phyloP scores from a whole-genome alignment of 2,329 filamentous ascomycete species.

The Aspergillus fijiensis region DNA sequence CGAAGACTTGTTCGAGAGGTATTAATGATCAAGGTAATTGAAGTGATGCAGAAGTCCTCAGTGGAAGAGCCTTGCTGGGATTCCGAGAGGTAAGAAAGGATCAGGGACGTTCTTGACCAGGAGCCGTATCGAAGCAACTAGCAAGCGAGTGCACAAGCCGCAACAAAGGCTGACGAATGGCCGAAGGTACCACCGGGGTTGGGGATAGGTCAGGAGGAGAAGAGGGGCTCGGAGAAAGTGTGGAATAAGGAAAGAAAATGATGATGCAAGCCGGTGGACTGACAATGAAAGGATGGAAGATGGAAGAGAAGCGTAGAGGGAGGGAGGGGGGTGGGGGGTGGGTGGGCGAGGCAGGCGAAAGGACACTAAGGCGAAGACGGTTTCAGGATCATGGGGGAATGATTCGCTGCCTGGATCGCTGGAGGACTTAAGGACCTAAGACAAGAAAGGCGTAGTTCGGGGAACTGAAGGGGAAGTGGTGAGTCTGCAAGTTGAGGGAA shows the following conservation, averaged over 20 bases:
- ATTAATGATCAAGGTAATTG: neutral
- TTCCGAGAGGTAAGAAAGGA: neutral
- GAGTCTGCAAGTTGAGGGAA: too few relatives aligned
- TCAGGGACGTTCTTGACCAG: neutral
- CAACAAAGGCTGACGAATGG: slow-evolving; percentile 4
- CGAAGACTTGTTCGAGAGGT: neutral
- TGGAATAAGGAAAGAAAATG: neutral
- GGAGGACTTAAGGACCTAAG: neutral
- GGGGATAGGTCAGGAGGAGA: neutral
- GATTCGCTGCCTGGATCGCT: neutral
- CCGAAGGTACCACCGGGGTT: neutral
- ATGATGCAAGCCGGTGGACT: neutral
- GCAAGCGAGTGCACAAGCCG: slow-evolving; percentile 7
- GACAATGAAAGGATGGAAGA: neutral
- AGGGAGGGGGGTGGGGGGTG: neutral
- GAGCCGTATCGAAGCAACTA: neutral
- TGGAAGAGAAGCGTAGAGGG: neutral
- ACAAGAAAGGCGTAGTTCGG: neutral
- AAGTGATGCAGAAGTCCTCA: neutral
- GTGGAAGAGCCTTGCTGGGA: neutral
- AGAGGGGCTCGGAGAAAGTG: neutral
- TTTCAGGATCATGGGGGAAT: neutral
- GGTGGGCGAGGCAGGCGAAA: neutral
- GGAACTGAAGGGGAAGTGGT: too few relatives aligned
- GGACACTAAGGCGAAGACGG: neutral